phyloP scores from a whole-genome alignment of 1,284 basidiomycete species.

The Ganoderma sinense region DNA sequence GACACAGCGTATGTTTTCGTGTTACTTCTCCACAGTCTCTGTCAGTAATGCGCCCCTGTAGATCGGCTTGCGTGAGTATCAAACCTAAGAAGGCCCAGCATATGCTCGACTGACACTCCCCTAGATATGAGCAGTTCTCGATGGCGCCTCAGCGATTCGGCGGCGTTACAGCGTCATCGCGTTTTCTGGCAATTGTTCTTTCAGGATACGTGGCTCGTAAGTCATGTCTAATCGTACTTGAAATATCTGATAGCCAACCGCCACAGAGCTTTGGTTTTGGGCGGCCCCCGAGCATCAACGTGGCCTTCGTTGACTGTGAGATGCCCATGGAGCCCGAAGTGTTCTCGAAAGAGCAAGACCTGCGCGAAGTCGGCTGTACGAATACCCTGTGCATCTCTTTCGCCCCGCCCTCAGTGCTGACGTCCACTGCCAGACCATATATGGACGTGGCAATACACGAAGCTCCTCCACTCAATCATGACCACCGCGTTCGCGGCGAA shows the following conservation, averaged over 20 bases:
- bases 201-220: constrained; percentile 64
- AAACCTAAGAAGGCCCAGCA: too few relatives aligned
- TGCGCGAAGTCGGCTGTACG: constrained; percentile 58
- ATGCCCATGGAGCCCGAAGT: constrained; percentile 56
- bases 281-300: constrained; percentile 62
- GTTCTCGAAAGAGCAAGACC: constrained; percentile 43
- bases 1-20: constrained; percentile 56
- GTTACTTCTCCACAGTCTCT: constrained; percentile 1
- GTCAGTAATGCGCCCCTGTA: constrained; percentile 35
- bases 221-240: constrained; percentile 31
- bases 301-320: constrained; percentile 62
- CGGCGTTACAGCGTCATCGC: constrained; percentile 55
- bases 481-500: constrained; percentile 61
- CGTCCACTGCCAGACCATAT: constrained; percentile 49
- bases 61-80: constrained; percentile 70
- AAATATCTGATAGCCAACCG: background rate
- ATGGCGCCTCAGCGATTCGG: constrained; percentile 60
- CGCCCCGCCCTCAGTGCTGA: background rate
- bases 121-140: constrained; percentile 67
- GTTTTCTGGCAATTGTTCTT: constrained; percentile 73
- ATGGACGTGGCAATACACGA: constrained; percentile 64
- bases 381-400: constrained; percentile 11
- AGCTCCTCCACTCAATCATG: constrained; percentile 59
- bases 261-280: constrained; percentile 68
- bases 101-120: background rate